phyloP scores from a whole-genome alignment of 768 basidiomycete species.

The Boletus rubescentipes region DNA sequence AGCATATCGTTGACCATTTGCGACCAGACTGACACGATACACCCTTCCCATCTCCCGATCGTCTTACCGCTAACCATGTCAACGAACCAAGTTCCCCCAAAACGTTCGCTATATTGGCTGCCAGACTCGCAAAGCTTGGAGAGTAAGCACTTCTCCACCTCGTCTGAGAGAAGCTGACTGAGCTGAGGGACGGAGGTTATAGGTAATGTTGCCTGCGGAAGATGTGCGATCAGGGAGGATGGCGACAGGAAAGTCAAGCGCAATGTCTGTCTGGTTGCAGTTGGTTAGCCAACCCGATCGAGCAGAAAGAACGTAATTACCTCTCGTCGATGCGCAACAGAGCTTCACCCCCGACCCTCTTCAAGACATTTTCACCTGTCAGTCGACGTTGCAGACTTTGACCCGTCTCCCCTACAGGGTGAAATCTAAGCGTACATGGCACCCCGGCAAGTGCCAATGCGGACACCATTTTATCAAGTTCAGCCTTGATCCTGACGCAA shows the following conservation, averaged over 20 bases:
- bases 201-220: constrained; percentile 73
- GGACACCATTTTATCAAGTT: constrained; percentile 50
- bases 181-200: constrained; percentile 79
- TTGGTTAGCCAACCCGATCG: neutral
- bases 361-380: constrained; percentile 39
- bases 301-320: constrained; percentile 34
- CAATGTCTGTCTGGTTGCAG: constrained; percentile 57
- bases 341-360: constrained; percentile 67
- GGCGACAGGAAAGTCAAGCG: constrained; percentile 77
- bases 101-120: constrained; percentile 47
- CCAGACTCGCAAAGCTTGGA: constrained; percentile 70
- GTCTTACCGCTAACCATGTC: constrained; percentile 61
- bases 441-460: constrained; percentile 58
- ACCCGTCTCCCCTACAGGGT: constrained; percentile 68
- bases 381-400: constrained; percentile 49
- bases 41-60: constrained; percentile 80
- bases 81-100: constrained; percentile 71
- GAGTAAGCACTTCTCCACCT: constrained; percentile 71
- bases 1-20: constrained; percentile 1
- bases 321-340: constrained; percentile 67
- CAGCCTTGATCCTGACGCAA: constrained; percentile 57
- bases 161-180: constrained; percentile 70
- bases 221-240: constrained; percentile 72
- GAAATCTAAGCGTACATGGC: constrained; percentile 53
- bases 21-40: constrained; percentile 57